These are phyloP conservation scores for Alternaria sp. DNA, from an alignment of 2,329 filamentous ascomycete genomes.

Conservation along the genomic window DNA sequence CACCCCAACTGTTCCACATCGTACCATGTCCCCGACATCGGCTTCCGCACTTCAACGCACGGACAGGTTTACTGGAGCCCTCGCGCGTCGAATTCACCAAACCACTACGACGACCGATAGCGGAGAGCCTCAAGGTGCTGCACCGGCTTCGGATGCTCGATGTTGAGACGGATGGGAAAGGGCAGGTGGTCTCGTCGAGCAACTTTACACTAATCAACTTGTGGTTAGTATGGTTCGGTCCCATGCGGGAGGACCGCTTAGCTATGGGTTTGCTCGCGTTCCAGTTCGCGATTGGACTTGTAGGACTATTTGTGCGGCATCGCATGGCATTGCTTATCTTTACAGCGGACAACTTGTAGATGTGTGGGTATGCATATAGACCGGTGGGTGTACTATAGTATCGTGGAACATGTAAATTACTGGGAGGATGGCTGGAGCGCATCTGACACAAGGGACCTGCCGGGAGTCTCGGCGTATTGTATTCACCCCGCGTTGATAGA, in stretches of 20 bases:
- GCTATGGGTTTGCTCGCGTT: slow-evolving; percentile 80
- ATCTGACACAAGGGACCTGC: neutral
- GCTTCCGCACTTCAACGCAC: slow-evolving; percentile 84
- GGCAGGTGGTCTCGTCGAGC: slow-evolving; percentile 76
- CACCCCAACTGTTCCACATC: slow-evolving; percentile 86
- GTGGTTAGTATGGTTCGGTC: slow-evolving; percentile 95
- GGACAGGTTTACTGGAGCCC: slow-evolving; percentile 83
- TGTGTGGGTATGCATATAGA: neutral
- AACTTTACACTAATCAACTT: slow-evolving; percentile 95
- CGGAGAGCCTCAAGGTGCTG: slow-evolving; percentile 69
- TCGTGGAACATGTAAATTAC: neutral
- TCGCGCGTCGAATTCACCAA: slow-evolving; percentile 77
- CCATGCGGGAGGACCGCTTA: slow-evolving; percentile 83
- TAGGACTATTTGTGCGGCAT: slow-evolving; percentile 86
- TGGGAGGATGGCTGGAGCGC: neutral
- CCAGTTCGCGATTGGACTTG: slow-evolving; percentile 76
- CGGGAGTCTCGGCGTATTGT: neutral
- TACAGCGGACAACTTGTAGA: slow-evolving; percentile 76
- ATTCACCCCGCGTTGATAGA: neutral
- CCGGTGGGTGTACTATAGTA: neutral
- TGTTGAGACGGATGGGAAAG: slow-evolving; percentile 70
- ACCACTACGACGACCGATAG: slow-evolving; percentile 72
- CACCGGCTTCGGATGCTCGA: slow-evolving; percentile 71
- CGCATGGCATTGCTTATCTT: slow-evolving; percentile 86
- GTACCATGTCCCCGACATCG: slow-evolving; percentile 93